A percentile compares a stretch with the other conserved stretches of the same genome.
Conservation (phyloP, 805 yeast genomes). For the Lachancea waltii region DNA sequence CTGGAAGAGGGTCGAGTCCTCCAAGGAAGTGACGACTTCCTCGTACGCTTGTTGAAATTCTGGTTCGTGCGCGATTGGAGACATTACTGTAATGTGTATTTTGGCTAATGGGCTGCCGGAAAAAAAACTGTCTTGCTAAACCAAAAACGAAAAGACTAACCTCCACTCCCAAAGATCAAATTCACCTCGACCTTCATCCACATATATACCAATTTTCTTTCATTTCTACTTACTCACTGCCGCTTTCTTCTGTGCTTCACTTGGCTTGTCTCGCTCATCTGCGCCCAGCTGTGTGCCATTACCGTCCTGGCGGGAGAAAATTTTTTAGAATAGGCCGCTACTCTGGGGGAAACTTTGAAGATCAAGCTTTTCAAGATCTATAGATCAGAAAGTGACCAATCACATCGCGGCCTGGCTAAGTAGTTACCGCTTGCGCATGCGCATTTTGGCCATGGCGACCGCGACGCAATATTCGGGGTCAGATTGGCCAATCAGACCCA, state of each 20-base stretch:
- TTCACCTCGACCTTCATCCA: background rate
- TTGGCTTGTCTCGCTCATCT: background rate
- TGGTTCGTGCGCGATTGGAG: slow-evolving; percentile 57
- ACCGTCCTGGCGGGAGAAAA: background rate
- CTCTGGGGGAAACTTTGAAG: background rate
- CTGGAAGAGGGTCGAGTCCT: slow-evolving; percentile 84
- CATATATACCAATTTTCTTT: too few relatives aligned
- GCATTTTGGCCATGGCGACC: too few relatives aligned
- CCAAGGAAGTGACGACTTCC: slow-evolving; percentile 82
- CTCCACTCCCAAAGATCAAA: too few relatives aligned
- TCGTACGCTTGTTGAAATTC: slow-evolving; percentile 98
- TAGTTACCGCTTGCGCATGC: too few relatives aligned
- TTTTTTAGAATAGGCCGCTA: background rate
- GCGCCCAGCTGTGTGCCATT: background rate
- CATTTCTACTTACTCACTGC: too few relatives aligned
- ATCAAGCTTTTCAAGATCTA: background rate
- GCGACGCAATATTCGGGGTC: too few relatives aligned
- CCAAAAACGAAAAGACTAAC: too few relatives aligned
- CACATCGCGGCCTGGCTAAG: background rate
- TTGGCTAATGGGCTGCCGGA: background rate
- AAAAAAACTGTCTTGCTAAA: too few relatives aligned
- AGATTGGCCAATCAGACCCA: background rate
- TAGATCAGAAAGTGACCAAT: background rate
- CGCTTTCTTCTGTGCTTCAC: background rate
- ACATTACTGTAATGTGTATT: slow-evolving; percentile 3